Percentiles rank a stretch among this genome's conserved stretches.
Evolutionary conservation across 768 basidiomycete species (phyloP).

Genomic region (Gautieria morchelliformis): DNA sequence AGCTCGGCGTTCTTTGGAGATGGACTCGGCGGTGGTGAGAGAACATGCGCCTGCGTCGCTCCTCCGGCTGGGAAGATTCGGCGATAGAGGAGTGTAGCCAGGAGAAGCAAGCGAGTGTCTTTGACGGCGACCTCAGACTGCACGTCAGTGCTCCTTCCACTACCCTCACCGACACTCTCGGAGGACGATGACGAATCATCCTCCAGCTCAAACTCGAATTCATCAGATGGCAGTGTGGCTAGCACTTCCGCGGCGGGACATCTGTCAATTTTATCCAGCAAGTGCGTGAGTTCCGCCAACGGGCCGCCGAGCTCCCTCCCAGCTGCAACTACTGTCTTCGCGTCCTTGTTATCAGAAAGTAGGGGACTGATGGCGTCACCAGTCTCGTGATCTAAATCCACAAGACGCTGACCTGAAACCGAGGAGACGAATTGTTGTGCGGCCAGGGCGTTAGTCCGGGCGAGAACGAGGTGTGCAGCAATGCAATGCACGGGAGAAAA

Average conservation of each 20-base stretch:
- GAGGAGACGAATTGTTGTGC: constrained; percentile 44
- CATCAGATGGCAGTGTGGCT: neutral
- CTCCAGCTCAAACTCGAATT: neutral
- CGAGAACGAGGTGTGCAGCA: constrained; percentile 39
- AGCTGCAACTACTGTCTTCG: constrained; percentile 42
- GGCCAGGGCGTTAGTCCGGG: constrained; percentile 43
- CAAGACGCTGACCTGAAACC: constrained; percentile 21
- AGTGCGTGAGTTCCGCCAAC: constrained; percentile 41
- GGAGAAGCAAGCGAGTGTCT: constrained; percentile 45
- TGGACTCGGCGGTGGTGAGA: constrained; percentile 57
- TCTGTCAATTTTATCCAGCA: constrained; percentile 39
- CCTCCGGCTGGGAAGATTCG: constrained; percentile 40
- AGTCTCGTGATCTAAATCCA: constrained; percentile 10
- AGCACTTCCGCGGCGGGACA: neutral
- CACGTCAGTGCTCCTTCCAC: constrained; percentile 29
- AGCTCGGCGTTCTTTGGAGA: constrained; percentile 29
- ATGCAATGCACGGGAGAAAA: constrained; percentile 17
- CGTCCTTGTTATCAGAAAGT: constrained; percentile 29
- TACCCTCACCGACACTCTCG: constrained; percentile 14
- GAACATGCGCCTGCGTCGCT: constrained; percentile 27
- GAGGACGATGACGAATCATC: neutral
- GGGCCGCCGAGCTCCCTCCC: constrained; percentile 56
- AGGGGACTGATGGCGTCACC: constrained; percentile 22
- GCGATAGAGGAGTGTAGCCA: constrained; percentile 51
- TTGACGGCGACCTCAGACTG: constrained; percentile 26